These are phyloP conservation scores for Parietichytrium sp. DNA, from an alignment of 108 stramenopile genomes.

Conservation along the genomic window DNA sequence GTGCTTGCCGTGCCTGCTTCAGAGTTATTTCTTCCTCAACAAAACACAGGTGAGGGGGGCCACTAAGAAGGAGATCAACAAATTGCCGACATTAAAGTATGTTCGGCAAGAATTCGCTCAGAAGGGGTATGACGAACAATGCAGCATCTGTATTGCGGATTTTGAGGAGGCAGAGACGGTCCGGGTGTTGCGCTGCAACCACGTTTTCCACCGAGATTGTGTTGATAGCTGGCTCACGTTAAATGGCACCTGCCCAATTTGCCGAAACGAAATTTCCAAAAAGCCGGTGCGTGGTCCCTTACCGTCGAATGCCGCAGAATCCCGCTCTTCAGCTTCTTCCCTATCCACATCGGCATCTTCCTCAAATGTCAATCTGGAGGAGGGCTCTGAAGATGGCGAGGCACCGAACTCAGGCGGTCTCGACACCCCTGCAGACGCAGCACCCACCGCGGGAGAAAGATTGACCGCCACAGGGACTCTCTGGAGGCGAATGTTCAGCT, in stretches of 20 bases:
- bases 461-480: too few relatives aligned
- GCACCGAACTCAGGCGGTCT: too few relatives aligned
- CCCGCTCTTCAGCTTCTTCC: too few relatives aligned
- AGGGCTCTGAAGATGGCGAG: too few relatives aligned
- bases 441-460: too few relatives aligned
- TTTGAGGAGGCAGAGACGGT: conserved; percentile 72
- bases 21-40: conserved; percentile 1
- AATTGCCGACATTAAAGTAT: conserved; percentile 3
- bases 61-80: conserved; percentile 22
- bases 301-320: too few relatives aligned
- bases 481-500: too few relatives aligned
- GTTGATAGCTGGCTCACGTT: conserved; percentile 76
- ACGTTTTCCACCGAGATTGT: conserved; percentile 80
- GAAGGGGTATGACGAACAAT: conserved; percentile 57
- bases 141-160: conserved; percentile 84
- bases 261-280: too few relatives aligned
- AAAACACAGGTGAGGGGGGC: conserved; percentile 30
- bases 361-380: too few relatives aligned
- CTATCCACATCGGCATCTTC: too few relatives aligned
- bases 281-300: too few relatives aligned
- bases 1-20: conserved; percentile 22
- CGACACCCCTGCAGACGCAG: too few relatives aligned
- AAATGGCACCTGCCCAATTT: conserved; percentile 36
- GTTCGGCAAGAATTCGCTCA: background rate
- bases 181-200: conserved; percentile 76